A percentile compares a stretch with the other conserved stretches of the same genome.
Conservation (phyloP, 768 basidiomycete species). For the Leccinum uliginosum region DNA sequence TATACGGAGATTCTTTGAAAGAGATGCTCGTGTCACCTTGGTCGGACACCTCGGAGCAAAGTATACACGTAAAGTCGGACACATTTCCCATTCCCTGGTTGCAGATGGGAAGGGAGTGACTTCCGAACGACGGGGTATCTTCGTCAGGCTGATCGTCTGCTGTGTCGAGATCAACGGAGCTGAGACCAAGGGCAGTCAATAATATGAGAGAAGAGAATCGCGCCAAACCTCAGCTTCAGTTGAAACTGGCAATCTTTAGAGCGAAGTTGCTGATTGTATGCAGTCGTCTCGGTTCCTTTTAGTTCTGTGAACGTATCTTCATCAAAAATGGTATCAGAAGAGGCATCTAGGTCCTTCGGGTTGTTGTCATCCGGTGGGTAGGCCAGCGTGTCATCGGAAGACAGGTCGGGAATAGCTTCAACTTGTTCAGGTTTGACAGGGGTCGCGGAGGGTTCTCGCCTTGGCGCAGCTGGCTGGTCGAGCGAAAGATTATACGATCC, state of each 20-base stretch:
- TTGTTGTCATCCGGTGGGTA: conserved; percentile 6
- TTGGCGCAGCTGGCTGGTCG: conserved; percentile 1
- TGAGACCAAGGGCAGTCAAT: conserved; percentile 14
- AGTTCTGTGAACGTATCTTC: background rate
- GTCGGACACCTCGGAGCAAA: conserved; percentile 13
- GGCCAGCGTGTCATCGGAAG: conserved; percentile 24
- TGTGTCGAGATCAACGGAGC: background rate
- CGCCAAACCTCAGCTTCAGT: conserved; percentile 15
- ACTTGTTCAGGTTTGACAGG: conserved; percentile 3
- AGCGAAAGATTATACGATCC: conserved; percentile 23
- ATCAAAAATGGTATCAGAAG: conserved; percentile 22
- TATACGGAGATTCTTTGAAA: conserved; percentile 10
- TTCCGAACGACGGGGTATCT: background rate
- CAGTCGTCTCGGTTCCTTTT: background rate
- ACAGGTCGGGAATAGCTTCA: background rate
- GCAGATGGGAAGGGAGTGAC: conserved; percentile 10
- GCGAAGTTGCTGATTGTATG: conserved; percentile 12
- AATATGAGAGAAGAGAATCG: background rate
- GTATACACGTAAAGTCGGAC: conserved; percentile 16
- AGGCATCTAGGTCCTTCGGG: conserved; percentile 12
- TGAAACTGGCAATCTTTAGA: background rate
- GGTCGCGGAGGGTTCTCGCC: conserved; percentile 8
- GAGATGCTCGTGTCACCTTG: conserved; percentile 21
- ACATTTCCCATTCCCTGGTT: conserved; percentile 8
- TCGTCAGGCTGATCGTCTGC: background rate